These are phyloP conservation scores for Glarea lozoyensis DNA, from an alignment of 495 filamentous ascomycete genomes.

Conservation along the genomic window DNA sequence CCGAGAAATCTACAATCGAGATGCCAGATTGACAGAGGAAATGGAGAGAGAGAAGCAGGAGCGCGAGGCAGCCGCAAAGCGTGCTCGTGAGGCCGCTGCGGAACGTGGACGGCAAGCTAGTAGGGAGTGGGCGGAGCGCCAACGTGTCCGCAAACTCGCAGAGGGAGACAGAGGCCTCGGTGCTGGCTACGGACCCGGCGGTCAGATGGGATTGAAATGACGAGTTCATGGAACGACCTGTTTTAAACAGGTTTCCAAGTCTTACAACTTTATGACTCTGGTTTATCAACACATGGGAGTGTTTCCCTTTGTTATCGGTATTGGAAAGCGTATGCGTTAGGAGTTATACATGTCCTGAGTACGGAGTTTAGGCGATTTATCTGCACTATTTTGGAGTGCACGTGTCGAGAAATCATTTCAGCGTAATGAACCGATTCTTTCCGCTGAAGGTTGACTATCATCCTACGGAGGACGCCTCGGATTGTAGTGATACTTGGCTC, in stretches of 20 bases:
- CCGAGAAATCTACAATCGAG: conserved; percentile 53
- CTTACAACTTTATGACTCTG: not conserved
- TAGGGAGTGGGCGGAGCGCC: conserved; percentile 63
- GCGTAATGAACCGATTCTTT: too few species aligned
- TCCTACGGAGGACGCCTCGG: too few species aligned
- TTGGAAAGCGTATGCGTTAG: not conserved
- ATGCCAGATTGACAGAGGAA: conserved; percentile 37
- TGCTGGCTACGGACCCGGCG: conserved; percentile 15
- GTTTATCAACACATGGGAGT: not conserved
- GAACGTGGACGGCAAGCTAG: conserved; percentile 54
- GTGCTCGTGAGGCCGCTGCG: conserved; percentile 53
- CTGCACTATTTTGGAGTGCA: too few species aligned
- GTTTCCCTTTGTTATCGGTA: not conserved
- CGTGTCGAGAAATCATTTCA: too few species aligned
- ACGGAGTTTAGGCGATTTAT: too few species aligned
- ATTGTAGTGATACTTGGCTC: too few species aligned
- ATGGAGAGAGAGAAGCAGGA: conserved; percentile 43
- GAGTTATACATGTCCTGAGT: too few species aligned
- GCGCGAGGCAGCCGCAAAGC: conserved; percentile 46
- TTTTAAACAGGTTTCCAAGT: too few species aligned
- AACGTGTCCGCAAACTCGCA: conserved; percentile 34
- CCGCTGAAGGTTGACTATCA: too few species aligned
- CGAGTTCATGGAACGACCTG: too few species aligned
- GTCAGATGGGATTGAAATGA: conserved; percentile 17
- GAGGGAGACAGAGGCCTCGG: conserved; percentile 14